Evolutionary conservation across 2,329 filamentous ascomycete genomes (phyloP).

Genomic region (Coniochaeta pulveracea): DNA sequence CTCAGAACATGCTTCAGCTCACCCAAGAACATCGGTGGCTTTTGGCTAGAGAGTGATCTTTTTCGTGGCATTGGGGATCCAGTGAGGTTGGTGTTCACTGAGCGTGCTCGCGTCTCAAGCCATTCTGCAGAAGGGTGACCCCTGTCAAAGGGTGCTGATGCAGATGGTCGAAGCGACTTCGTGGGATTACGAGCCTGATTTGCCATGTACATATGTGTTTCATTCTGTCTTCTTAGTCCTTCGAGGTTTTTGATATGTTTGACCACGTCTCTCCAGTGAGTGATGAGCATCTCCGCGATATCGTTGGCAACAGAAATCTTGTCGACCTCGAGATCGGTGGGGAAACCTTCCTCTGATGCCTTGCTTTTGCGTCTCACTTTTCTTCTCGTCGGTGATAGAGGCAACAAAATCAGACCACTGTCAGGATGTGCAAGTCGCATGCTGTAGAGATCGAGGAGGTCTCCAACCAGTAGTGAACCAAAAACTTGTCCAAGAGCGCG

Average conservation of each 20-base stretch:
- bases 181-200: too few species aligned
- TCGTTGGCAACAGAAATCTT: slow-evolving; percentile 46
- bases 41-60: background rate
- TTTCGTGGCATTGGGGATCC: background rate
- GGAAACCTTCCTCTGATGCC: slow-evolving; percentile 9
- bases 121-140: background rate
- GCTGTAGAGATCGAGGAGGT: slow-evolving; percentile 40
- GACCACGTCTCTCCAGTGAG: slow-evolving; percentile 54
- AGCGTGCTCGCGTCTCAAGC: background rate
- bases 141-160: background rate
- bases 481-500: slow-evolving; percentile 52
- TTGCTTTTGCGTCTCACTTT: slow-evolving; percentile 26
- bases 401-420: slow-evolving; percentile 29
- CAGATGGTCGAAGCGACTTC: slow-evolving; percentile 1
- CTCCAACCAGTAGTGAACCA: slow-evolving; percentile 50
- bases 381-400: slow-evolving; percentile 29
- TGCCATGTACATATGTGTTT: too few species aligned
- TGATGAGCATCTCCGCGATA: slow-evolving; percentile 54
- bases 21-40: too few species aligned
- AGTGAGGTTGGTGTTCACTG: background rate
- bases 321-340: slow-evolving; percentile 28
- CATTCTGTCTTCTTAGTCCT: background rate
- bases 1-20: too few species aligned
- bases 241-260: background rate
- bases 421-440: slow-evolving; percentile 31